Base-by-base conservation (phyloP, 2,329 filamentous ascomycete species). In the Ophiostoma triangulosporum region DNA sequence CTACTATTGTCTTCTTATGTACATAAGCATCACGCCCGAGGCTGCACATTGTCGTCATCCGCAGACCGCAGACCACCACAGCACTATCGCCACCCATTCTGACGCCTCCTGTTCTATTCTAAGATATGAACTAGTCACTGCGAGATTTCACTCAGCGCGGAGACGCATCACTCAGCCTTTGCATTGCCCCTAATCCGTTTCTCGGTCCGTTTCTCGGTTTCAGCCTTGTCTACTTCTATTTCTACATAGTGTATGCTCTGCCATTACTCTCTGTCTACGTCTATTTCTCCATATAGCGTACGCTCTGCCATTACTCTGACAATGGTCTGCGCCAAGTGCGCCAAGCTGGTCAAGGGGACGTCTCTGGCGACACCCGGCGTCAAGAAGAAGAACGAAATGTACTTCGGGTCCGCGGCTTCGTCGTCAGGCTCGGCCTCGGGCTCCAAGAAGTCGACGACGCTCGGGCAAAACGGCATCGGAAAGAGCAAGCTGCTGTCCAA, bases 401-500 rank as follows among this genome's bases (percentile, higher is more conserved):
- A 83, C 64, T 76, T 79, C 61, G 80, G 80, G 6, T 46, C 43
- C 26, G 15, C 43, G 15, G 43, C 43, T 48, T 83, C 79, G 2
- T 66, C 77, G 1, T 69, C 75, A 12, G 68, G 68, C 3, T 64
- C 75, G 12, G 68, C 68, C 3, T 64, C 68, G 45, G 68, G 70
- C 22, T 64, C 71, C 48, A 68, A 69, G 56, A 73, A 70, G 53
- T 73, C 75, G 22, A 68, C 76, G 35, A 83, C 78, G 2, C 60
- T 80, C 32, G 78, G 78, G 4, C 72, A 74, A 56, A 77, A 71
- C 12, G 78, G 80, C 32, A 68, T 83, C 54, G 73, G 75, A 56
- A 83, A 83, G 78, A 83, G 76, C 66, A 84, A 84, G 64, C 70
- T 83, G 4, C 67, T 83, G 31, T 83, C 78, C 54, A 77, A 81